Evolutionary conservation across 2,329 filamentous ascomycete species (phyloP), one percentile per base, ranked within the genome.

Genomic region (Lachnellula cervina): DNA sequence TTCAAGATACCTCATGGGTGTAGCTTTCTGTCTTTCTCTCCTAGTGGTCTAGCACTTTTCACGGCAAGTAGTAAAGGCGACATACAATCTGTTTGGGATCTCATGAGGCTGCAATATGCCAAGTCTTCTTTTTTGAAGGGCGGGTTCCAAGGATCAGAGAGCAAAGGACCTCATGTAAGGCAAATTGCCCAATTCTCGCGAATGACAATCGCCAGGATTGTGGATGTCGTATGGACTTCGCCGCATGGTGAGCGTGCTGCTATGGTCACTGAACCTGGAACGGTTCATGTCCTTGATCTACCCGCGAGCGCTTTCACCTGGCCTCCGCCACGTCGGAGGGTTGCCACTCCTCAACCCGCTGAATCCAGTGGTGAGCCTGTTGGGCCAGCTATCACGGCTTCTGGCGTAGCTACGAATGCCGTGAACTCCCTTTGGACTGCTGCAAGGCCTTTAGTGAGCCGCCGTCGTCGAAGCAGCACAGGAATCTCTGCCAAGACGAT

Each of bases 211-310:
- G 90, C 94, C 3, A 88, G 89, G 52, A 90, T 97, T 54, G 82
- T 97, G 21, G 93, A 97, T 67, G 89, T 96, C 43, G 84, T 86
- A 3, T 99, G 94, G 94, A 87, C 88, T 1, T 81, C 83, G 53
- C 89, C 89, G 3, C 86, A 86, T 54, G 90, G 89, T 21, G 89
- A 96, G 68, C 86, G 89, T 56, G 75, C 95, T 40, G 93, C 92
- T 1, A 86, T 99, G 74, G 84, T 97, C 25, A 97, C 94, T 0
- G 90, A 96, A 66, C 89, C 92, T 64, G 91, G 93, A n/a, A 99
- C 94, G 8, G 86, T 97, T 11, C 94, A 99, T 72, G 82, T 97
- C 44, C 86, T 96, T 61, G 89, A 96, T 62, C 82, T 97, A 71
- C 90, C 91, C 8, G 79, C 83, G 46, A 88, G 84, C 60, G 89